phyloP scores from a whole-genome alignment of 1,139 yeast species.

The Sugiyamaella grinbergsii region DNA sequence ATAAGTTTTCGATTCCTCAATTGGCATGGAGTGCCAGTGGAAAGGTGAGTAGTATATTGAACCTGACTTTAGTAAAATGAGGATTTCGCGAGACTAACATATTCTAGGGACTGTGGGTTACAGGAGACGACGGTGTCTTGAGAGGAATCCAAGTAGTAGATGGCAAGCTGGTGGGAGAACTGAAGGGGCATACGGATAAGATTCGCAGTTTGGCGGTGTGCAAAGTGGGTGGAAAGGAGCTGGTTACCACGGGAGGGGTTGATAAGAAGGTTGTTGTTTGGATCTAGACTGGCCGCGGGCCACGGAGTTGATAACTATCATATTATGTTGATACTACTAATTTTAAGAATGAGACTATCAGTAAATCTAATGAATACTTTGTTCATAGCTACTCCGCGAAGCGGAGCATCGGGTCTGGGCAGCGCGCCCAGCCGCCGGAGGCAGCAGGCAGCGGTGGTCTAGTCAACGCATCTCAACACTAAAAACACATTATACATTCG shows the following conservation, averaged over 20 bases:
- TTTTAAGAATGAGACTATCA: no score
- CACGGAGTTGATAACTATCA: no score
- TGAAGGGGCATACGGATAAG: slow-evolving; percentile 18
- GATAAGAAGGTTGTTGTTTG: slow-evolving; percentile 45
- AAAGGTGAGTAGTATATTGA: slow-evolving; percentile 18
- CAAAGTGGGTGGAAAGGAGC: slow-evolving; percentile 40
- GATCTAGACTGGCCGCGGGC: no score
- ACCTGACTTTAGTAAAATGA: no score
- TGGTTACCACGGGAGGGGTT: slow-evolving; percentile 50
- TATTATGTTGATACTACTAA: no score
- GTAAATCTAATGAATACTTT: no score
- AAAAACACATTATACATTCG: slow-evolving; percentile 2
- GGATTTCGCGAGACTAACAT: slow-evolving; percentile 8
- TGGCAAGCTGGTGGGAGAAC: slow-evolving; percentile 23
- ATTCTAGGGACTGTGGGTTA: slow-evolving; percentile 60
- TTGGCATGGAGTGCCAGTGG: slow-evolving; percentile 25
- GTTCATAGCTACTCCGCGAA: no score
- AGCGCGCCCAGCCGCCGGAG: background rate
- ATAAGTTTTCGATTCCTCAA: slow-evolving; percentile 61
- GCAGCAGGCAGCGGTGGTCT: no score
- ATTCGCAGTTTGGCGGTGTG: slow-evolving; percentile 53
- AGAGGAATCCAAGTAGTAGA: slow-evolving; percentile 44
- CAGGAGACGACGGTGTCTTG: slow-evolving; percentile 69
- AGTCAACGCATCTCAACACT: background rate
- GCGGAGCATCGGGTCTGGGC: no score